Conservation (phyloP, 2,329 filamentous ascomycete genomes). For the Epicoccum nigrum region DNA sequence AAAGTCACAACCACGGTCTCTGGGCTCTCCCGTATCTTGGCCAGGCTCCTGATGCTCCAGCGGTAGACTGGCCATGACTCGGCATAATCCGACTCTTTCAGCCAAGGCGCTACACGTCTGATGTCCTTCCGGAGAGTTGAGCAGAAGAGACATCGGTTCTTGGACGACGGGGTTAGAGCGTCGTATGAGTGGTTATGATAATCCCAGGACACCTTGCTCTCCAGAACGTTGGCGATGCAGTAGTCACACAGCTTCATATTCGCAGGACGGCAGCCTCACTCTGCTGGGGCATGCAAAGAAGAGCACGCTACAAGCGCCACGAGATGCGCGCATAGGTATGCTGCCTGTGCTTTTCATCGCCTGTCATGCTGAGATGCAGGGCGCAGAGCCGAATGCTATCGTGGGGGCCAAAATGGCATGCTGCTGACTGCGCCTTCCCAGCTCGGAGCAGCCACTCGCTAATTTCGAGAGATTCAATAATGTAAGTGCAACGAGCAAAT, state of each 20-base stretch:
- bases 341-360: too few relatives aligned
- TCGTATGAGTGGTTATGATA: conserved; percentile 10
- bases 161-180: conserved; percentile 3
- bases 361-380: too few relatives aligned
- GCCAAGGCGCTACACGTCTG: conserved; percentile 11
- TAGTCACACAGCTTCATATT: conserved; percentile 15
- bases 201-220: conserved; percentile 13
- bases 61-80: conserved; percentile 21
- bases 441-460: too few relatives aligned
- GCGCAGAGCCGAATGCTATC: background rate
- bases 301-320: too few relatives aligned
- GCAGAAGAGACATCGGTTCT: conserved; percentile 24
- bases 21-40: conserved; percentile 21
- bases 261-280: background rate
- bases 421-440: background rate
- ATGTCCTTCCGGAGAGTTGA: conserved; percentile 19
- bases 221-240: conserved; percentile 10
- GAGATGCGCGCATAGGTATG: too few relatives aligned
- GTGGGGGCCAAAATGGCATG: conserved; percentile 3
- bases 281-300: background rate
- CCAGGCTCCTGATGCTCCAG: conserved; percentile 28
- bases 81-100: conserved; percentile 10
- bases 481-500: too few relatives aligned
- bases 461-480: too few relatives aligned
- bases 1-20: conserved; percentile 29